Evolutionary conservation across 176 grass and related monocot genomes (phyloP).

Genomic region (Bolboschoenus planiculmis): DNA sequence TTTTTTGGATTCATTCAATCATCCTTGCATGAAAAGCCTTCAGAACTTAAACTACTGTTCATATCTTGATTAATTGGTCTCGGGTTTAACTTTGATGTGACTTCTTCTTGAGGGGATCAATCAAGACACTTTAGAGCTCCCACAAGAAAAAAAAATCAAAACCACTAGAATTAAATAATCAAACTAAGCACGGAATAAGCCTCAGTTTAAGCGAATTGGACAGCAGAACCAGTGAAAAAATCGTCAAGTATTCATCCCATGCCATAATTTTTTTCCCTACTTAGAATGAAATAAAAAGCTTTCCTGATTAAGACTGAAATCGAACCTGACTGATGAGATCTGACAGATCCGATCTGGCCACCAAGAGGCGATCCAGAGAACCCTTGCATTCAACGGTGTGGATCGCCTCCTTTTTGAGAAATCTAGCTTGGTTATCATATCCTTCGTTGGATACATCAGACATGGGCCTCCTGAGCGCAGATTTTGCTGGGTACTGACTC

Average conservation of each 20-base stretch:
- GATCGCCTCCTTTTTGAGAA: slow-evolving; percentile 1
- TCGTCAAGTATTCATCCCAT: background rate
- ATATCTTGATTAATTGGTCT: background rate
- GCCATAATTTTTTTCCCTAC: background rate
- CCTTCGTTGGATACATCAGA: background rate
- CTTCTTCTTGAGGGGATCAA: background rate
- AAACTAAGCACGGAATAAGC: background rate
- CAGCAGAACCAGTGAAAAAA: background rate
- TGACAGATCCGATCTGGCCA: slow-evolving; percentile 16
- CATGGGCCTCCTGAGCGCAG: background rate
- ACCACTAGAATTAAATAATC: background rate
- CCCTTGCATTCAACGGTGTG: background rate
- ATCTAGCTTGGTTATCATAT: background rate
- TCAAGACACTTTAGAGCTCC: background rate
- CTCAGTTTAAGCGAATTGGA: background rate
- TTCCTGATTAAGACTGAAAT: background rate
- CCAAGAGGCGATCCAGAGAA: background rate
- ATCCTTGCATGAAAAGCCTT: background rate
- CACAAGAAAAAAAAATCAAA: background rate
- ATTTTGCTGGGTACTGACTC: background rate
- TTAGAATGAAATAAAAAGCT: background rate
- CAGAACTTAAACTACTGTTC: background rate
- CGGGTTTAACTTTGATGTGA: background rate
- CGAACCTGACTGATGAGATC: slow-evolving; percentile 19
- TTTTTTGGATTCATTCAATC: background rate